Percentiles rank a stretch among this genome's conserved stretches.
phyloP scores from a whole-genome alignment of 2,329 filamentous ascomycete species.

The Tympanopsis confertula region DNA sequence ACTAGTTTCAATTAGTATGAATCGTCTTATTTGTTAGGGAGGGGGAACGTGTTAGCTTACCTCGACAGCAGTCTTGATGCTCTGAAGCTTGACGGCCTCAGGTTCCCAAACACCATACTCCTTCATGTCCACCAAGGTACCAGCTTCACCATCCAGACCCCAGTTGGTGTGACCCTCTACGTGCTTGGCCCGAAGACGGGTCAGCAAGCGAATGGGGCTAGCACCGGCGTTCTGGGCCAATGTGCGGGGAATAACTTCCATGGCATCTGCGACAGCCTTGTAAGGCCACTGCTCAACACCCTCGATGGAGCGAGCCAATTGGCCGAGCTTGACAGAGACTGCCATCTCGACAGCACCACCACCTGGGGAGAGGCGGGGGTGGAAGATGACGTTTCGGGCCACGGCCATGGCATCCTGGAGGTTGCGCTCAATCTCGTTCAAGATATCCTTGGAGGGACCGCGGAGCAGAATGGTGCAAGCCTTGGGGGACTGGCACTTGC shows the following conservation, averaged over 20 bases:
- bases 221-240: slow-evolving; percentile 91
- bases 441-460: slow-evolving; percentile 91
- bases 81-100: slow-evolving; percentile 94
- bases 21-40: slow-evolving; percentile 3
- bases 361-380: slow-evolving; percentile 82
- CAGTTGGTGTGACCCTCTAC: slow-evolving; percentile 79
- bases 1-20: slow-evolving; percentile 35
- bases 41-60: slow-evolving; percentile 33
- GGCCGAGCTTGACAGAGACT: slow-evolving; percentile 73
- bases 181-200: slow-evolving; percentile 88
- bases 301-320: slow-evolving; percentile 83
- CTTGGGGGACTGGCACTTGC: slow-evolving; percentile 87
- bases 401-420: slow-evolving; percentile 97
- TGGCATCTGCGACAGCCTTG: slow-evolving; percentile 89
- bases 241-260: slow-evolving; percentile 95
- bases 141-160: slow-evolving; percentile 94
- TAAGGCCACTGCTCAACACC: slow-evolving; percentile 99
- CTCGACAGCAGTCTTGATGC: slow-evolving; percentile 97
- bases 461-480: slow-evolving; percentile 93
- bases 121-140: slow-evolving; percentile 87
- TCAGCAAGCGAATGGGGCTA: slow-evolving; percentile 84
- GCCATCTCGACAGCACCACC: slow-evolving; percentile 98
- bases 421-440: slow-evolving; percentile 98
- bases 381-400: slow-evolving; percentile 95
- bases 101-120: slow-evolving; percentile 98